phyloP scores from a whole-genome alignment of 2,329 filamentous ascomycete genomes.

The Ophiostoma himal-ulmi region DNA sequence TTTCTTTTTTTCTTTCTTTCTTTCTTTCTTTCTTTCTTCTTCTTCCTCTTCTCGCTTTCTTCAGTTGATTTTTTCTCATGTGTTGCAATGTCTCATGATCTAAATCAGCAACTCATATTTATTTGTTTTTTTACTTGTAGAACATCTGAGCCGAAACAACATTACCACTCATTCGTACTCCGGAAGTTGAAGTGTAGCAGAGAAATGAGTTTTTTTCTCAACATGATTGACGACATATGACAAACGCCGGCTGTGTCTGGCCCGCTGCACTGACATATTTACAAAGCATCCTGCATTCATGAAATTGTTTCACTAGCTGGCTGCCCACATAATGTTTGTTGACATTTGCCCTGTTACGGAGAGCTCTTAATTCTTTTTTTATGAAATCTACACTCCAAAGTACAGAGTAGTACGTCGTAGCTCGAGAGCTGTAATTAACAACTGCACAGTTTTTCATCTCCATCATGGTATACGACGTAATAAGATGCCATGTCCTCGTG shows the following conservation, averaged over 20 bases:
- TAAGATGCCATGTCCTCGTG: not conserved
- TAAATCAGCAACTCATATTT: not conserved
- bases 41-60: too few relatives aligned
- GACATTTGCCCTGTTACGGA: conserved; percentile 16
- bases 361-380: not conserved
- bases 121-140: not conserved
- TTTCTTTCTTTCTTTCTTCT: too few relatives aligned
- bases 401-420: not conserved
- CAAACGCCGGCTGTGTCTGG: not conserved
- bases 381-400: not conserved
- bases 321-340: conserved; percentile 9
- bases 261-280: not conserved
- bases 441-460: not conserved
- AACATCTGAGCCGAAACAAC: not conserved
- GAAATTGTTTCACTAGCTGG: not conserved
- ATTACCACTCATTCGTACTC: not conserved
- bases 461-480: not conserved
- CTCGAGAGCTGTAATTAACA: not conserved
- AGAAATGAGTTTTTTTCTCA: not conserved
- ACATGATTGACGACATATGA: not conserved
- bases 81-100: not conserved
- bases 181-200: not conserved
- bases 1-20: not conserved
- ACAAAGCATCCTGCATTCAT: not conserved
- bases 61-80: too few relatives aligned